phyloP scores from a whole-genome alignment of 2,329 filamentous ascomycete species.

The Sclerotinia nivalis region DNA sequence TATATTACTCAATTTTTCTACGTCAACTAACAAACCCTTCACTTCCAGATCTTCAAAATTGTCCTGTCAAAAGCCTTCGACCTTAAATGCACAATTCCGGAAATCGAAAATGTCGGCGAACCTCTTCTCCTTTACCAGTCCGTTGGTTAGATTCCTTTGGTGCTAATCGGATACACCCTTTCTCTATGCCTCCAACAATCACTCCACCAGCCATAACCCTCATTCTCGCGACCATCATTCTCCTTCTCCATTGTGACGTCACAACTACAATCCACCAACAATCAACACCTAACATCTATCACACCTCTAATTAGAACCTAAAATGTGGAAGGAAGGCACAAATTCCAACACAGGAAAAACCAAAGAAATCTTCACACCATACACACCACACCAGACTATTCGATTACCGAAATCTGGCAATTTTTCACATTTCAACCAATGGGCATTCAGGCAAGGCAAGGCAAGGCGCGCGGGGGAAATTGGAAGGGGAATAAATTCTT shows the following conservation, averaged over 20 bases:
- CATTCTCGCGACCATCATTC: neutral
- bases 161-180: neutral
- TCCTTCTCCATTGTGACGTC: constrained; percentile 10
- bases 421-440: constrained; percentile 9
- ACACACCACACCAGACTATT: constrained; percentile 4
- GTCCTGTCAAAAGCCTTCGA: constrained; percentile 98
- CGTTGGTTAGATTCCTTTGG: constrained; percentile 28
- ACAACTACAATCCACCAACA: neutral
- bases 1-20: neutral
- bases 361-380: constrained; percentile 4
- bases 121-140: constrained; percentile 88
- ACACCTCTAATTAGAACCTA: neutral
- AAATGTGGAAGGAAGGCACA: neutral
- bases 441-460: constrained; percentile 1
- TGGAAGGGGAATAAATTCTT: constrained; percentile 13
- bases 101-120: constrained; percentile 97
- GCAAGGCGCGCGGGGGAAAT: constrained; percentile 13
- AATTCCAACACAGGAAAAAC: neutral
- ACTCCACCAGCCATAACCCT: neutral
- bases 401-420: constrained; percentile 1
- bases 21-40: constrained; percentile 15
- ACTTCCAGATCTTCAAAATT: constrained; percentile 94
- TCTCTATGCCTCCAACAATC: neutral
- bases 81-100: constrained; percentile 96
- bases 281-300: neutral